A percentile compares a stretch with the other conserved stretches of the same genome.
Evolutionary conservation across 352 stramenopile species (phyloP).

Genomic region (Pythium periplocum): DNA sequence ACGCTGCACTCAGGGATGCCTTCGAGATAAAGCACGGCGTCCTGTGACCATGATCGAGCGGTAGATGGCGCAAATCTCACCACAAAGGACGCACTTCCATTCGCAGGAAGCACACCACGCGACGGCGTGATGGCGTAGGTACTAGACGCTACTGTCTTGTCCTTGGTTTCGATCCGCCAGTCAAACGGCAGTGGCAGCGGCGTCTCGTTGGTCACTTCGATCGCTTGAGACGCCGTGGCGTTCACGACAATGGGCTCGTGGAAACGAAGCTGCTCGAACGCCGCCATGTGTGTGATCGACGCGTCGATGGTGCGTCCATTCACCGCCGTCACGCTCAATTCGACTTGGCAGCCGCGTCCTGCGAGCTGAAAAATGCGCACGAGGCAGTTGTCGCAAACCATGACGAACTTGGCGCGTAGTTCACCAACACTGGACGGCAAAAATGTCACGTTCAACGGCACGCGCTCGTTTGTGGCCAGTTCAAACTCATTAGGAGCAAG

Average conservation of each 20-base stretch:
- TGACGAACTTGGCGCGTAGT: slow-evolving; percentile 54
- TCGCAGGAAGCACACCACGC: slow-evolving; percentile 34
- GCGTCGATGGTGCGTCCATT: slow-evolving; percentile 45
- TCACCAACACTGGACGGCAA: slow-evolving; percentile 50
- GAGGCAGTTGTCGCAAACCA: slow-evolving; percentile 84
- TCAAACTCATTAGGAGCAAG: slow-evolving; percentile 54
- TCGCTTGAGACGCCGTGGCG: slow-evolving; percentile 22
- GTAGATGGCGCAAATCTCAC: slow-evolving; percentile 36
- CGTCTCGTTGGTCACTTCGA: slow-evolving; percentile 61
- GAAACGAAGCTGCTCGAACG: slow-evolving; percentile 48
- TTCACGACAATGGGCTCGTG: slow-evolving; percentile 31
- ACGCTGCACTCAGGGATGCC: slow-evolving; percentile 50
- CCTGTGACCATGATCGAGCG: slow-evolving; percentile 19
- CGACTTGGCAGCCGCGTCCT: slow-evolving; percentile 61
- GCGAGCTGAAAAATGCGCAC: slow-evolving; percentile 66
- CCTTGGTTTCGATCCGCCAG: slow-evolving; percentile 39
- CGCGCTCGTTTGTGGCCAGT: slow-evolving; percentile 32
- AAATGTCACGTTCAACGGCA: slow-evolving; percentile 49
- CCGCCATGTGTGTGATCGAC: slow-evolving; percentile 35
- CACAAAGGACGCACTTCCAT: slow-evolving; percentile 32
- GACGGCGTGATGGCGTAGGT: slow-evolving; percentile 37
- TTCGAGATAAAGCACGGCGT: slow-evolving; percentile 37
- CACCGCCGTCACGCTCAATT: slow-evolving; percentile 38
- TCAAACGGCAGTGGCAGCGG: slow-evolving; percentile 52
- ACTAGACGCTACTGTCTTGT: slow-evolving; percentile 2